A percentile compares a stretch with the other conserved stretches of the same genome.
Conservation (phyloP, 2,329 filamentous ascomycete genomes). For the Venturiaceae sp. region DNA sequence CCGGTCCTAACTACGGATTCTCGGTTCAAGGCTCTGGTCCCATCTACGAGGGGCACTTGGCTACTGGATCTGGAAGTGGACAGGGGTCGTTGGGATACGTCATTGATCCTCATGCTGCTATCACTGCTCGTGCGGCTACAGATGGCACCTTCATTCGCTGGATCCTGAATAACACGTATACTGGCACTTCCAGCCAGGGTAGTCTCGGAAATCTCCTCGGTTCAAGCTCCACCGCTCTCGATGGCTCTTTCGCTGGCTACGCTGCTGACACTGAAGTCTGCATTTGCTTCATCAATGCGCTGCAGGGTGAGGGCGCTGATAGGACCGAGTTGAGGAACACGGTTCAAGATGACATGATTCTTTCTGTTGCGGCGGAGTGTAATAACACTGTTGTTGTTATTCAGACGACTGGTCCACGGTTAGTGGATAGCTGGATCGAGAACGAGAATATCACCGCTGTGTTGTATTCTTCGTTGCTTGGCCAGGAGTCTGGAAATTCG, state of each 20-base stretch:
- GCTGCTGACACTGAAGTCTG: conserved; percentile 83
- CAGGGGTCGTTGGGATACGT: conserved; percentile 80
- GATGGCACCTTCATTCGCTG: conserved; percentile 67
- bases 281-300: conserved; percentile 49
- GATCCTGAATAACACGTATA: background rate
- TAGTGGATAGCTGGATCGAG: conserved; percentile 23
- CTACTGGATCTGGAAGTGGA: conserved; percentile 82
- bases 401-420: conserved; percentile 25
- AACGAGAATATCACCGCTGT: conserved; percentile 60
- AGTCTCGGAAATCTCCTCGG: background rate
- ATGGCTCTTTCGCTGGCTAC: background rate
- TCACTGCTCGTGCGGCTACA: conserved; percentile 53
- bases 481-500: conserved; percentile 77
- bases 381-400: conserved; percentile 30
- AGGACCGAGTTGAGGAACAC: conserved; percentile 61
- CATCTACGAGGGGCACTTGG: conserved; percentile 70
- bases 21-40: background rate
- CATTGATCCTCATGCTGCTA: conserved; percentile 60
- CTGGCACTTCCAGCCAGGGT: background rate
- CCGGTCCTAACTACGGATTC: conserved; percentile 68
- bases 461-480: conserved; percentile 73
- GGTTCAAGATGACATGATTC: conserved; percentile 60
- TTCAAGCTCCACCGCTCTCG: background rate
- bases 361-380: conserved; percentile 48
- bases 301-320: conserved; percentile 71